Percentiles rank a stretch among this genome's conserved stretches.
Evolutionary conservation across 192 early-diverging fungal genomes (phyloP).

Genomic region (Backusella tarrabulga): DNA sequence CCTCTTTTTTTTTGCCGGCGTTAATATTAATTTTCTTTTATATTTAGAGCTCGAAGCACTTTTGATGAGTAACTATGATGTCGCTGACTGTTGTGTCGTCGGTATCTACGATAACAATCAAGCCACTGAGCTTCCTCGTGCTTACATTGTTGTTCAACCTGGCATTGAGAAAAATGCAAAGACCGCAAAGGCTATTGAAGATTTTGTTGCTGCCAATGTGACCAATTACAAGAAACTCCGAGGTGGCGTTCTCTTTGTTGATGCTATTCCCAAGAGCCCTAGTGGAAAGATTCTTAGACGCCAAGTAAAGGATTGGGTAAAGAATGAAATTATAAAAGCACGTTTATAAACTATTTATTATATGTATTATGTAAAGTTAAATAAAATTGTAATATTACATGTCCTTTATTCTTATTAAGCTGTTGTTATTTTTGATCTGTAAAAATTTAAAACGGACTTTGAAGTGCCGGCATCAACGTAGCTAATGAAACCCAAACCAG

Average conservation of each 20-base stretch:
- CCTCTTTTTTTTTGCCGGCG: background rate
- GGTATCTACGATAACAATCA: slow-evolving; percentile 60
- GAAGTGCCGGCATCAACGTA: background rate
- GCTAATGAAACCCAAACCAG: background rate
- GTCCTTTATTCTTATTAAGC: background rate
- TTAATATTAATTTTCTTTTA: background rate
- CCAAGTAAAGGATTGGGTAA: slow-evolving; percentile 50
- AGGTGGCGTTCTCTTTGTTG: slow-evolving; percentile 76
- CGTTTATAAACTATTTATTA: background rate
- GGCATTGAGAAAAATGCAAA: slow-evolving; percentile 35
- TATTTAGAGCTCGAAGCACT: slow-evolving; percentile 44
- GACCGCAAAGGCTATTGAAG: slow-evolving; percentile 42
- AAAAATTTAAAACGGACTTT: background rate
- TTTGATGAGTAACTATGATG: slow-evolving; percentile 36
- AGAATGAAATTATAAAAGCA: slow-evolving; percentile 10
- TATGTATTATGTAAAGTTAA: slow-evolving; percentile 9
- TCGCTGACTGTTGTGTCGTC: slow-evolving; percentile 74
- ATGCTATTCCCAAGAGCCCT: slow-evolving; percentile 74
- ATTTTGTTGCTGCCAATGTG: slow-evolving; percentile 57
- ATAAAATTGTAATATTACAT: background rate
- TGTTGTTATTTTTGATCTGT: background rate
- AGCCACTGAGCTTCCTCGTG: slow-evolving; percentile 78
- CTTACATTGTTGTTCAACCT: slow-evolving; percentile 69
- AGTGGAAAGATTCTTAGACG: slow-evolving; percentile 85
- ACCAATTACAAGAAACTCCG: slow-evolving; percentile 77